phyloP scores from a whole-genome alignment of 2,329 filamentous ascomycete species.

The Onygenales sp. region DNA sequence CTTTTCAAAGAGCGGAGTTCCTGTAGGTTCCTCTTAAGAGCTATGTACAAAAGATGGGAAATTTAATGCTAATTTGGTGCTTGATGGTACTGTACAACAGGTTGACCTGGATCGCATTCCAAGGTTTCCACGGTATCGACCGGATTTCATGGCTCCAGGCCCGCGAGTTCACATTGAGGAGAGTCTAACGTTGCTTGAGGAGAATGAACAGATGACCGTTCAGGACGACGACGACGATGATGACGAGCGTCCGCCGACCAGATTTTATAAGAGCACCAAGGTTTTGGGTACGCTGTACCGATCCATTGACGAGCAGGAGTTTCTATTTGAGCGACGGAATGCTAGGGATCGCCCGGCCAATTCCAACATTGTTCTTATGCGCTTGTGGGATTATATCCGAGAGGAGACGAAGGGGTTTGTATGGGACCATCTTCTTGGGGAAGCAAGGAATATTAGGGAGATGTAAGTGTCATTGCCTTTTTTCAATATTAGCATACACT shows the following conservation, averaged over 20 bases:
- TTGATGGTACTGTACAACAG: neutral
- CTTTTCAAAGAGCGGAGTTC: conserved; percentile 65
- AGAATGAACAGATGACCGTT: conserved; percentile 38
- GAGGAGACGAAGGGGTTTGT: conserved; percentile 15
- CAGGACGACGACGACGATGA: conserved; percentile 40
- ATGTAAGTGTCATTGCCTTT: conserved; percentile 12
- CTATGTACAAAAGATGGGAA: conserved; percentile 35
- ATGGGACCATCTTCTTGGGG: conserved; percentile 15
- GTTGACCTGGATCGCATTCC: conserved; percentile 12
- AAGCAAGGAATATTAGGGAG: conserved; percentile 11
- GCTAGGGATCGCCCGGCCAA: conserved; percentile 9
- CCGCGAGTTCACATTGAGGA: conserved; percentile 36
- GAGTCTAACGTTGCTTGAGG: conserved; percentile 25
- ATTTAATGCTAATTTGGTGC: conserved; percentile 16
- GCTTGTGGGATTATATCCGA: conserved; percentile 15
- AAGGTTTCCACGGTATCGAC: conserved; percentile 21
- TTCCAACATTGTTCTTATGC: conserved; percentile 15
- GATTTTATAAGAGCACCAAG: conserved; percentile 60
- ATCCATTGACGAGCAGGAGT: conserved; percentile 60
- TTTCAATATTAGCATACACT: neutral
- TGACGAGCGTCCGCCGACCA: conserved; percentile 35
- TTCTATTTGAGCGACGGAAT: conserved; percentile 47
- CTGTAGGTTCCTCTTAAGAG: conserved; percentile 29
- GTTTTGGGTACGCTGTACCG: conserved; percentile 63
- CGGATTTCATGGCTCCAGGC: conserved; percentile 46